phyloP scores from a whole-genome alignment of 371 early-diverging fungal species.

The Mycotypha africana region DNA sequence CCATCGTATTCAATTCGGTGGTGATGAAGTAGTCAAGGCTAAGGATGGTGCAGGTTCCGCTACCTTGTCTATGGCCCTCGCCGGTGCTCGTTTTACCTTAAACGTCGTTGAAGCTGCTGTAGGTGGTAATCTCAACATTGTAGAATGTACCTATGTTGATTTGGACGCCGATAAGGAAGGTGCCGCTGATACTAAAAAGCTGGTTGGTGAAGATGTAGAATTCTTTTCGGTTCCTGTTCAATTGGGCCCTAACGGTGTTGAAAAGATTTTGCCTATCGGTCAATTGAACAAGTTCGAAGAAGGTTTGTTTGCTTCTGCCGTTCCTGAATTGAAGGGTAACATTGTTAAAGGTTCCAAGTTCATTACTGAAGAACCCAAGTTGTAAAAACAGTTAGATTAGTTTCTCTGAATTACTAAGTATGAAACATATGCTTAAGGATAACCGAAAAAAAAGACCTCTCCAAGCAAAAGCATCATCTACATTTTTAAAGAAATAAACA shows the following conservation, averaged over 20 bases:
- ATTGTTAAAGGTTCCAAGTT: slow-evolving; percentile 60
- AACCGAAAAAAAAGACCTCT: too few relatives aligned
- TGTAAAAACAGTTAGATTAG: too few relatives aligned
- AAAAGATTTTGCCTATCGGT: slow-evolving; percentile 65
- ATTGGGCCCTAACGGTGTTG: slow-evolving; percentile 73
- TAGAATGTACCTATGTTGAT: slow-evolving; percentile 77
- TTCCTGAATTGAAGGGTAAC: slow-evolving; percentile 73
- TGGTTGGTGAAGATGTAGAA: slow-evolving; percentile 42
- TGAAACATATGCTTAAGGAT: too few relatives aligned
- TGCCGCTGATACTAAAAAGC: slow-evolving; percentile 46
- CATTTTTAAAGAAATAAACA: too few relatives aligned
- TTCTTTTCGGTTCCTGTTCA: slow-evolving; percentile 83
- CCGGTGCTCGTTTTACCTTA: slow-evolving; percentile 78
- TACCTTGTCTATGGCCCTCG: slow-evolving; percentile 89
- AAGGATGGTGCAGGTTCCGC: slow-evolving; percentile 79
- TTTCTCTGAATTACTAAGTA: too few relatives aligned
- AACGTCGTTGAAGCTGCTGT: slow-evolving; percentile 67
- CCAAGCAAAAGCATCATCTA: too few relatives aligned
- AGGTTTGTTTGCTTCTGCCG: slow-evolving; percentile 49
- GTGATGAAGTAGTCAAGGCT: slow-evolving; percentile 93
- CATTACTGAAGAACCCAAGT: slow-evolving; percentile 29
- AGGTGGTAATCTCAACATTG: slow-evolving; percentile 49
- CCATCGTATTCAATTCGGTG: slow-evolving; percentile 87
- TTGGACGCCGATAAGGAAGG: slow-evolving; percentile 58
- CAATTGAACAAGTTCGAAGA: slow-evolving; percentile 62